Conservation (phyloP, 2,329 filamentous ascomycete species). For the Penicillium sp. region DNA sequence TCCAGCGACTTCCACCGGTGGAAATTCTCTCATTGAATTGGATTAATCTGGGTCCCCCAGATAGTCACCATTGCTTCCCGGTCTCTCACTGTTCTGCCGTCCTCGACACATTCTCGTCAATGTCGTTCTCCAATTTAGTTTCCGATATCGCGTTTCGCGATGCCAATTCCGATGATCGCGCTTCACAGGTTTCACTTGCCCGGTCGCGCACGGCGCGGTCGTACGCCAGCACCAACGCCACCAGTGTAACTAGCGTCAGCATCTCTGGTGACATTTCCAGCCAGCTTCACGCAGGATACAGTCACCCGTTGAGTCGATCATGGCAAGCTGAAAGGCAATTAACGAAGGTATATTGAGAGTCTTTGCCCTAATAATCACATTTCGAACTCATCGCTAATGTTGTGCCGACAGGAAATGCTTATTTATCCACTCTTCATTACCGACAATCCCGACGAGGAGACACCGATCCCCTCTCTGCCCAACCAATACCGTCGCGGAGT, state of each 20-base stretch:
- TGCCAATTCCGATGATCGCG: constrained; percentile 35
- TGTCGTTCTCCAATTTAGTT: constrained; percentile 48
- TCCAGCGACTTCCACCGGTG: too few species aligned
- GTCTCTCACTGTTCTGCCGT: neutral
- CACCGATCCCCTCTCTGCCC: constrained; percentile 80
- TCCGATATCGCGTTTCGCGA: constrained; percentile 46
- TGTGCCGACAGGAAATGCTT: constrained; percentile 71
- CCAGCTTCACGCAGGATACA: constrained; percentile 77
- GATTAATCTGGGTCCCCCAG: too few species aligned
- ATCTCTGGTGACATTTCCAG: constrained; percentile 65
- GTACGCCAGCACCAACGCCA: constrained; percentile 44
- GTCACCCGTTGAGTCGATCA: constrained; percentile 68
- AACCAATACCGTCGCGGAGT: constrained; percentile 83
- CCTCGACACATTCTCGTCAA: constrained; percentile 11
- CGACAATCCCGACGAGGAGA: constrained; percentile 88
- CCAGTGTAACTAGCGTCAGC: constrained; percentile 48
- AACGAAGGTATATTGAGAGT: constrained; percentile 59
- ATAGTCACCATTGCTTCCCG: too few species aligned
- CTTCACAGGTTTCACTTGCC: constrained; percentile 40
- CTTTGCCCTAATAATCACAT: neutral
- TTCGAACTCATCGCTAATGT: neutral
- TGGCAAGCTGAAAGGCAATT: constrained; percentile 83
- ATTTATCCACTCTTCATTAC: constrained; percentile 97
- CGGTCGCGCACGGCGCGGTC: constrained; percentile 39
- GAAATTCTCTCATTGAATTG: too few species aligned